Evolutionary conservation across 805 yeast species (phyloP), one percentile per base, ranked within the genome.

Genomic region (Wickerhamomyces hampshirensis): DNA sequence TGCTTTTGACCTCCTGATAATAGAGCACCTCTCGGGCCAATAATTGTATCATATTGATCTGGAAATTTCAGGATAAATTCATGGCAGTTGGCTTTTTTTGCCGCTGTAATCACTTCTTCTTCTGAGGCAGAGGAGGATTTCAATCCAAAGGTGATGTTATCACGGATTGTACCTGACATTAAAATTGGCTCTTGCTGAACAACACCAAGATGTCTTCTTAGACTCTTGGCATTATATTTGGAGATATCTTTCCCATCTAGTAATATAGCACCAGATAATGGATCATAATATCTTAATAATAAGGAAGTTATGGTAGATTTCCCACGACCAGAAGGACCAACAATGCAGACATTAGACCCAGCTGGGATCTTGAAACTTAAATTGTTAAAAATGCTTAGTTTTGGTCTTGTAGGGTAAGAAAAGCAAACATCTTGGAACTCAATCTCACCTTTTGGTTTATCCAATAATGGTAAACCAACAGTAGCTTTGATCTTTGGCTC

Each of bases 1-100:
- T 93, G 98, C 29, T 82, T 68, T 56, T 93, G 98, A 3, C 98
- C 98, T 30, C 95, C 95, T n/a, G 97, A 88, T 8, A 91, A 57
- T 21, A 75, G 51, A 0, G 73, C 65, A 17, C 71, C 71, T 40
- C 89, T 77, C 3, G 96, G 78, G 0, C 84, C 85, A 28, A 91
- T 66, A 1, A 59, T 52, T 0, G 96, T 78, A 32, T 78, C 71
- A 31, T 86, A 68, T 0, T 85, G 84, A 5, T 75, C 68, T 0
- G 87, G 81, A 26, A 86, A 69, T 2, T 71, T 63, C 1, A 64
- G 49, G 12, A 85, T 75, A 47, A 83, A 83, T 2, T 73, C 72
- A 23, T 70, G 67, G 39, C 89, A 68, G 28, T 79, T 75, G 39
- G 76, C 80, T 45, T 63, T 58, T 40, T 62, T 62, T 31, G 80